Base-by-base conservation (phyloP, 139 green algal species). In the Desmodesmus armatus region DNA sequence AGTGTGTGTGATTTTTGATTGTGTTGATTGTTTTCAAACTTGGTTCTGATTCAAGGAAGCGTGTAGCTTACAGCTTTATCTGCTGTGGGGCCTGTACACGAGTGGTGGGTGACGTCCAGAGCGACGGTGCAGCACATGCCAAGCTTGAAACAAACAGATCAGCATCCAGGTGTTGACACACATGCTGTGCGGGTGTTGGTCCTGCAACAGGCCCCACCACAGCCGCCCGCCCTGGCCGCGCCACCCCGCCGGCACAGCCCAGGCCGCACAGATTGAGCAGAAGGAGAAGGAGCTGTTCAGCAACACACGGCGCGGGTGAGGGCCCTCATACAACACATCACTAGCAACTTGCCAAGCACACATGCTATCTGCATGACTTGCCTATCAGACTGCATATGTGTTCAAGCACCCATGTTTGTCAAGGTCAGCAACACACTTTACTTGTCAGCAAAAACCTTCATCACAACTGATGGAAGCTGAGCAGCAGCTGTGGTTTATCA, bases 231-330 rank as follows among this genome's bases (percentile, higher is more conserved):
- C 76, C 37, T 49, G 76, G 76, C 25, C 76, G 76, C 25, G 55
- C 76, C 29, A 55, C 76, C 39, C 69, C 35, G 69, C 31, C 35
- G 76, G 55, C 15, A 39, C 37, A 23, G 76, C 53, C 23, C 23
- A 44, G 55, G 76, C 55, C 9, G 76, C 76, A 29, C 76, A 41
- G 29, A 67, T 71, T 41, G 76, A 82, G 41, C 37, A 53, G 37
- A 53, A 72, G 76, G 76, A 82, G 55, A 49, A 72, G 23, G 27
- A 25, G 6, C 76, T 82, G 9, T 82, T 82, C 76, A 82, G 76
- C 55, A 82, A 82, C 76, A 82, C 76, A 33, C 53, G 76, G 23
- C 76, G 76, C 51, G 72, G 76, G 76, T 72, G 62, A 35, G 75
- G 25, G 3, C 1, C 21, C 27, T 75, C 44, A 27, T 31, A 49